Base-by-base conservation (phyloP, 1,139 yeast genomes). In the Fermentozyma sake region DNA sequence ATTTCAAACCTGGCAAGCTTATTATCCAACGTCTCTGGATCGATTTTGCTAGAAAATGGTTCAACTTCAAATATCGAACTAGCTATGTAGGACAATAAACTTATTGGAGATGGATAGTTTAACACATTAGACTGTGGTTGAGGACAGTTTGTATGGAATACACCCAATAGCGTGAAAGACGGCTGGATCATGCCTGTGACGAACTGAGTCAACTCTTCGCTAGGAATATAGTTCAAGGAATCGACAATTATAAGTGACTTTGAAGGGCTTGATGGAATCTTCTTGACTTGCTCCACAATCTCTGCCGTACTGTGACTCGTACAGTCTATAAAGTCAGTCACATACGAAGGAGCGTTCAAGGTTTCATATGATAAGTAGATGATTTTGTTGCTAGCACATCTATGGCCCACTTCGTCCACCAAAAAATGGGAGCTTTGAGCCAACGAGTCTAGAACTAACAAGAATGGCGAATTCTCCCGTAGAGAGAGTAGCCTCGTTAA, bases 381-480 rank as follows among this genome's bases (percentile, higher is more conserved):
- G 8, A 73, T 50, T 11, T 54, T 49, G 5, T 46, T 39, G 8
- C 43, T 44, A 13, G 55, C 42, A 6, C 58, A 38, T 34, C 70
- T 62, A 34, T 64, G 55, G 1, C 71, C 52, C 32, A 85, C 62
- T 47, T 85, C 95, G 14, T 60, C 52, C 1, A 82, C 45, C 10
- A 89, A 52, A 32, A 61, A 48, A 23, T 58, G 46, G 0, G 87
- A 72, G 0, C 91, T 72, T 50, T 89, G 96, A 0, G 72, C 62
- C 11, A 86, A 54, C 0, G 84, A 68, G 49, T 89, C 97, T 8
- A 74, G 52, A 3, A 81, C 61, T 5, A 89, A 61, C 9, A 85
- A 55, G 34, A 89, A 73, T 0, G 95, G 93, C 0, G 93, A 71
- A 12, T 58, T 59, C 44, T 89, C 96, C 39, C 79, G 80, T 26